Evolutionary conservation across 1,284 basidiomycete genomes (phyloP).

Genomic region (Apiotrichum domesticum): DNA sequence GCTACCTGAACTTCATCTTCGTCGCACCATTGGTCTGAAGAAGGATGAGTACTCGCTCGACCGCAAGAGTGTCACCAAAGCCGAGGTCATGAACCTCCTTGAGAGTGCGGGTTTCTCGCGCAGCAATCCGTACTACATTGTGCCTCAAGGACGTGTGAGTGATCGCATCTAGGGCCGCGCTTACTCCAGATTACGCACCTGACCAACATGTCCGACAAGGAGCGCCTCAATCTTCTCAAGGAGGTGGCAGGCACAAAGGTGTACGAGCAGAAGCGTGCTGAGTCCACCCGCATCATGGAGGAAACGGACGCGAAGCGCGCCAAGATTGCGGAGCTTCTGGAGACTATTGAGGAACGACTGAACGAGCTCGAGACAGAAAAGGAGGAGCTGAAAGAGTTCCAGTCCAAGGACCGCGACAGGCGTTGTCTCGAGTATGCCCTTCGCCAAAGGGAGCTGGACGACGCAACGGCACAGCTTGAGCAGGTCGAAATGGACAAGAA

Average conservation of each 20-base stretch:
- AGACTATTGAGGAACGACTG: constrained; percentile 84
- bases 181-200: constrained; percentile 76
- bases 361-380: constrained; percentile 94
- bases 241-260: constrained; percentile 98
- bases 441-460: constrained; percentile 83
- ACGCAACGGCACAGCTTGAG: constrained; percentile 78
- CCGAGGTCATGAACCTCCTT: constrained; percentile 92
- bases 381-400: constrained; percentile 93
- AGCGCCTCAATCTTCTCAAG: constrained; percentile 86
- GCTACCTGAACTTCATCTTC: constrained; percentile 73
- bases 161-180: not conserved
- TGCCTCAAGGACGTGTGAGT: constrained; percentile 89
- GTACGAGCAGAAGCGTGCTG: constrained; percentile 88
- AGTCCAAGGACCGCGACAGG: constrained; percentile 89
- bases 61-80: constrained; percentile 83
- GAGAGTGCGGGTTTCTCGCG: constrained; percentile 96
- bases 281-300: constrained; percentile 91
- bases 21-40: constrained; percentile 92
- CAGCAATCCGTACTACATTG: constrained; percentile 98
- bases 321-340: constrained; percentile 85
- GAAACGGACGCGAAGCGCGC: constrained; percentile 88
- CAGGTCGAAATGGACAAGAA: constrained; percentile 66
- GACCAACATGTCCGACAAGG: constrained; percentile 95
- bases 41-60: constrained; percentile 99
- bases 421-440: constrained; percentile 93